phyloP scores from a whole-genome alignment of 1,139 yeast species.

The Pneumocystis carinii region DNA sequence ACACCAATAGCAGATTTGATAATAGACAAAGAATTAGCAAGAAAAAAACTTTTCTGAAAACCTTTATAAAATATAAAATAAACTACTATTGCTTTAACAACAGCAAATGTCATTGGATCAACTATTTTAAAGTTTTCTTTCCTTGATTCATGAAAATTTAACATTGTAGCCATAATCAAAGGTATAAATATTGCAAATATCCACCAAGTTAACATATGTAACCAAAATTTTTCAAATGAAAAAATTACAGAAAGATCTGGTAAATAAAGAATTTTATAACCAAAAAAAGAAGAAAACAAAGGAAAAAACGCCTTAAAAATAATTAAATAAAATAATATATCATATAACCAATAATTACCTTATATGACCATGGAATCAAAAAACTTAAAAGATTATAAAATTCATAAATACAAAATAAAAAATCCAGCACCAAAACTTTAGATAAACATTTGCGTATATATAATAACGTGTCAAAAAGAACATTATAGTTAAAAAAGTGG shows the following conservation, averaged over 20 bases:
- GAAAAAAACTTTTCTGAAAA: conserved; percentile 6
- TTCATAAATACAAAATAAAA: conserved; percentile 5
- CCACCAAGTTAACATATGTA: conserved; percentile 7
- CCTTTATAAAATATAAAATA: conserved; percentile 8
- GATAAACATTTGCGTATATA: conserved; percentile 3
- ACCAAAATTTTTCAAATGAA: conserved; percentile 9
- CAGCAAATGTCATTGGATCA: conserved; percentile 10
- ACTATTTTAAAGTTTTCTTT: conserved; percentile 4
- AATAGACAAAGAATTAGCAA: conserved; percentile 2
- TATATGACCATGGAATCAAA: conserved; percentile 7
- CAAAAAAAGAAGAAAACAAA: background rate
- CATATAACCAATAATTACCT: conserved; percentile 7
- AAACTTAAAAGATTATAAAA: conserved; percentile 6
- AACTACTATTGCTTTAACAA: conserved; percentile 7
- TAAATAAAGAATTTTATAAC: conserved; percentile 1
- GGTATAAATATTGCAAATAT: conserved; percentile 7
- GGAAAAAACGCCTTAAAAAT: background rate
- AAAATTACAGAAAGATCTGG: conserved; percentile 10
- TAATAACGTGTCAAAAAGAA: background rate
- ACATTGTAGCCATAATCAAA: conserved; percentile 3
- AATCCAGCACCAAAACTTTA: conserved; percentile 5
- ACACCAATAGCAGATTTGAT: background rate
- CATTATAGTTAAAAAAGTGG: background rate
- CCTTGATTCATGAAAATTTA: conserved; percentile 7
- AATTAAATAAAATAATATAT: background rate